phyloP scores from a whole-genome alignment of 2,329 filamentous ascomycete species.

The Sclerotinia trifoliorum region DNA sequence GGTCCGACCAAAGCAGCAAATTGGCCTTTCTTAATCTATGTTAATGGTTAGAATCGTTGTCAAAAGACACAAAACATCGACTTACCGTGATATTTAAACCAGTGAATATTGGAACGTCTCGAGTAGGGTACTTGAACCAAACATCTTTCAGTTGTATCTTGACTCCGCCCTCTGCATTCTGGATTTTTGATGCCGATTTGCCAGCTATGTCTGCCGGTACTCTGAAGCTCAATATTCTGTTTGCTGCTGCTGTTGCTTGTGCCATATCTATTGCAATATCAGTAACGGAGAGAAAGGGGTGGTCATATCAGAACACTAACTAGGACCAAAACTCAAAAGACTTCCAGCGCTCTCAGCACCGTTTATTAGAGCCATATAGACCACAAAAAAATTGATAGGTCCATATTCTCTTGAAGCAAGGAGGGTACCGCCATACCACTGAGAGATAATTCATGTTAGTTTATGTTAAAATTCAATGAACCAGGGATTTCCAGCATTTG shows the following conservation, averaged over 20 bases:
- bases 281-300: not conserved
- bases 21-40: constrained; percentile 57
- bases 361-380: constrained; percentile 53
- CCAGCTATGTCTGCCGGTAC: constrained; percentile 12
- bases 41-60: constrained; percentile 23
- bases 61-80: not conserved
- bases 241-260: constrained; percentile 57
- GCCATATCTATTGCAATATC: constrained; percentile 47
- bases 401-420: constrained; percentile 42
- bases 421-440: constrained; percentile 45
- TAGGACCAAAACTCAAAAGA: constrained; percentile 52
- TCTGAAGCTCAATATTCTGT: constrained; percentile 52
- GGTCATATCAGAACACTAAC: constrained; percentile 22
- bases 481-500: not conserved
- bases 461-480: not conserved
- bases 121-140: constrained; percentile 60
- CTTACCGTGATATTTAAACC: constrained; percentile 56
- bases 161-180: constrained; percentile 45
- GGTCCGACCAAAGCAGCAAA: constrained; percentile 70
- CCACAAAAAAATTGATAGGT: constrained; percentile 51
- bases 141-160: constrained; percentile 57
- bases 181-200: constrained; percentile 26
- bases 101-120: constrained; percentile 56
- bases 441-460: constrained; percentile 38
- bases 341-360: constrained; percentile 54